phyloP scores from a whole-genome alignment of 257 asterid genomes.

The Solanum neorickii region DNA sequence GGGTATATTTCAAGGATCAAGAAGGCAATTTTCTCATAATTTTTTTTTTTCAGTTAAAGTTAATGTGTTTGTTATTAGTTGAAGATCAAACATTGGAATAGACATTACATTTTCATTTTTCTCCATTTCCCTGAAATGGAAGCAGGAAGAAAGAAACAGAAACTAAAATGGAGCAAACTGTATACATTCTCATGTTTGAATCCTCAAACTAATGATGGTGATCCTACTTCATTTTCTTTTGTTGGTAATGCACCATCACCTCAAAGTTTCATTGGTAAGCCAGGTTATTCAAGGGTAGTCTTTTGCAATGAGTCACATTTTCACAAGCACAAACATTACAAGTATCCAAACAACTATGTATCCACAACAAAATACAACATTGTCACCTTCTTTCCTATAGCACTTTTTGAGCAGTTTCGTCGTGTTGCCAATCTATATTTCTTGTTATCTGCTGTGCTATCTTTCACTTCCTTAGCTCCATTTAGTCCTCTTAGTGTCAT shows the following conservation, averaged over 20 bases:
- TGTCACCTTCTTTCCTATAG: conserved; percentile 77
- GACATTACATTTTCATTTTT: background rate
- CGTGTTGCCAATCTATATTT: conserved; percentile 93
- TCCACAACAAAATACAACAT: conserved; percentile 89
- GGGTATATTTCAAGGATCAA: background rate
- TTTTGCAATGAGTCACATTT: conserved; percentile 65
- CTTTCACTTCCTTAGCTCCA: conserved; percentile 72
- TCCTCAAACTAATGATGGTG: conserved; percentile 33
- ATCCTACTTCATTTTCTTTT: background rate
- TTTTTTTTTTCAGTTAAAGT: background rate
- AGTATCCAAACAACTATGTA: conserved; percentile 58
- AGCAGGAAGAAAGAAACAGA: conserved; percentile 62
- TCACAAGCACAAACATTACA: conserved; percentile 55
- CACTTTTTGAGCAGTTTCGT: conserved; percentile 82
- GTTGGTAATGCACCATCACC: conserved; percentile 12
- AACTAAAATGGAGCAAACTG: conserved; percentile 62
- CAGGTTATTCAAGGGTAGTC: conserved; percentile 70
- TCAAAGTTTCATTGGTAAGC: conserved; percentile 27
- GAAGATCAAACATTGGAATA: background rate
- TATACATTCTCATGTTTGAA: conserved; percentile 71
- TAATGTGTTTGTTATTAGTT: background rate
- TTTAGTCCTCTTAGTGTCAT: conserved; percentile 63
- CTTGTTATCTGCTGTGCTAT: conserved; percentile 74
- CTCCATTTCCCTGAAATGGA: conserved; percentile 30
- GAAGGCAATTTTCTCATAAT: background rate